phyloP scores from a whole-genome alignment of 2,329 filamentous ascomycete genomes.

The Penicillium occitanis region DNA sequence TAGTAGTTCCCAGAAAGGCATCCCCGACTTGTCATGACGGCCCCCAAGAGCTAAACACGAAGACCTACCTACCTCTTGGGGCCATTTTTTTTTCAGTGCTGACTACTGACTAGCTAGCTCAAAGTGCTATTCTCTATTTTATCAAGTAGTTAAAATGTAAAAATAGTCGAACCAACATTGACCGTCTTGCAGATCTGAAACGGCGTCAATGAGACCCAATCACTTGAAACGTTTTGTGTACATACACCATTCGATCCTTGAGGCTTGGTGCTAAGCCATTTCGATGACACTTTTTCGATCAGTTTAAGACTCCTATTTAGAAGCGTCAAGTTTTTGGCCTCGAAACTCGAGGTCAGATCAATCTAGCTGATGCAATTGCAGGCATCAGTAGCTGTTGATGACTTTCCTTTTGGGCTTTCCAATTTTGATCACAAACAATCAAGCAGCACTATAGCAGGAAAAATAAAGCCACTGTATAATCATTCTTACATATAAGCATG shows the following conservation, averaged over 20 bases:
- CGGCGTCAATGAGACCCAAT: not conserved
- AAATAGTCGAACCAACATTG: not conserved
- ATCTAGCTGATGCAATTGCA: not conserved
- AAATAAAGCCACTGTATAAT: not conserved
- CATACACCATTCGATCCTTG: not conserved
- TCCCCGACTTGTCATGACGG: not conserved
- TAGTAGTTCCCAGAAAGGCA: not conserved
- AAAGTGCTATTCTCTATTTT: not conserved
- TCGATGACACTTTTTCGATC: not conserved
- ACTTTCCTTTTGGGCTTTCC: not conserved
- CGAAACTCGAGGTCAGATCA: no score
- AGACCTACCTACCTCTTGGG: not conserved
- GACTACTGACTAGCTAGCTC: not conserved
- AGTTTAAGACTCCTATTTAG: not conserved
- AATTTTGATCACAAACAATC: not conserved
- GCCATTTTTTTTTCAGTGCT: not conserved
- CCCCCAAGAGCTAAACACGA: not conserved
- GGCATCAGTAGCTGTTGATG: not conserved
- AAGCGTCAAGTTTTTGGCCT: not conserved
- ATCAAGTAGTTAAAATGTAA: not conserved
- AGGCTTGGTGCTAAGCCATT: not conserved
- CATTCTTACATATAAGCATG: not conserved
- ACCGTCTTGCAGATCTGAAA: not conserved
- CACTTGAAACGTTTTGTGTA: not conserved
- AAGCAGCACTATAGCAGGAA: no score